Evolutionary conservation across 352 stramenopile genomes (phyloP).

Genomic region (Globisporangium yorkense): DNA sequence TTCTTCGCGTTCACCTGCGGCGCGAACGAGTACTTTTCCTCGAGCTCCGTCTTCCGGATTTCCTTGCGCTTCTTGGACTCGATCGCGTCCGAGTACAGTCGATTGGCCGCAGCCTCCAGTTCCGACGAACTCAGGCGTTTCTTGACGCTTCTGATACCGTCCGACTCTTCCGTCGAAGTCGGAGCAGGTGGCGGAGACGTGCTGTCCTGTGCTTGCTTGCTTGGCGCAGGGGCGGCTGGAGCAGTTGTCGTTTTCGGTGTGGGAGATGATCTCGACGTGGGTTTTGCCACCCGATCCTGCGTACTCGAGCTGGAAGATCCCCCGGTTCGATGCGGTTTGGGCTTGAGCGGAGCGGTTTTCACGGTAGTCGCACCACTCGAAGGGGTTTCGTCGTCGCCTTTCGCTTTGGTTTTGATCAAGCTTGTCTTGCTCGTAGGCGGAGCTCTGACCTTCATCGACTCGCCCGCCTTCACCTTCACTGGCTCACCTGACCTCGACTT

Average conservation of each 20-base stretch:
- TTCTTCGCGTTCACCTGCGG: conserved; percentile 55
- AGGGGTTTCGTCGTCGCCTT: not conserved
- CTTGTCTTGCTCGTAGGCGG: not conserved
- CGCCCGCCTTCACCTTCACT: not conserved
- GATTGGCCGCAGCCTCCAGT: conserved; percentile 44
- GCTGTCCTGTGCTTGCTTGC: not conserved
- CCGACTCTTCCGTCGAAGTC: conserved; percentile 7
- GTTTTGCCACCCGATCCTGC: not conserved
- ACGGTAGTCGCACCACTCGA: not conserved
- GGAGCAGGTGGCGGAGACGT: conserved; percentile 7
- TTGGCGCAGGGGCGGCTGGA: not conserved
- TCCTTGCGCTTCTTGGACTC: conserved; percentile 56
- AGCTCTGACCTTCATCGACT: not conserved
- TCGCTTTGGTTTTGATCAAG: conserved; percentile 3
- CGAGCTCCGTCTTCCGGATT: conserved; percentile 35
- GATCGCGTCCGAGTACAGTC: conserved; percentile 56
- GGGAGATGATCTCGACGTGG: not conserved
- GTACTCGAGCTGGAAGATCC: not conserved
- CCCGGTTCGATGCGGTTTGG: not conserved
- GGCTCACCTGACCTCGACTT: conserved; percentile 6
- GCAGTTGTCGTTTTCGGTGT: not conserved
- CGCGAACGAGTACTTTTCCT: conserved; percentile 51
- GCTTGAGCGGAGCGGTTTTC: not conserved
- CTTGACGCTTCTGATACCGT: conserved; percentile 22
- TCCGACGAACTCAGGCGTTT: conserved; percentile 55